Percentiles rank a stretch among this genome's conserved stretches.
These are phyloP conservation scores for Backusella australiensis DNA, from an alignment of 192 early-diverging fungal genomes.

Conservation along the genomic window DNA sequence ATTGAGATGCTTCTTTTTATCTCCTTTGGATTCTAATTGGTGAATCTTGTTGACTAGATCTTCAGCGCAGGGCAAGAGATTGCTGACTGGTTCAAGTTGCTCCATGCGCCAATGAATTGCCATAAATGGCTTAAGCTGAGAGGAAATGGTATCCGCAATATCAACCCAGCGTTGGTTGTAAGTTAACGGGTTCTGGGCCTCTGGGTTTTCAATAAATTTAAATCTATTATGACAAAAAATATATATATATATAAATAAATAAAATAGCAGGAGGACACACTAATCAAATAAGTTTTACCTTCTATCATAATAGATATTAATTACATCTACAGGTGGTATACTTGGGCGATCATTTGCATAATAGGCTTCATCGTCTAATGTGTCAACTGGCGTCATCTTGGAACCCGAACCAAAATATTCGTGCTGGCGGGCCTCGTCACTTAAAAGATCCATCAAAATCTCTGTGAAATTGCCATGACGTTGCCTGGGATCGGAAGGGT, in stretches of 20 bases:
- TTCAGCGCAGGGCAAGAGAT: constrained; percentile 35
- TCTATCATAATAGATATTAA: constrained; percentile 33
- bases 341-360: not conserved
- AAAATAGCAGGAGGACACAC: not conserved
- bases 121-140: constrained; percentile 32
- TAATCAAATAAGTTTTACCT: constrained; percentile 12
- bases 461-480: constrained; percentile 7
- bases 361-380: not conserved
- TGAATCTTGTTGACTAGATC: constrained; percentile 14
- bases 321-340: constrained; percentile 11
- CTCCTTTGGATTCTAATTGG: not conserved
- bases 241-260: not conserved
- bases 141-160: constrained; percentile 27
- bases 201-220: constrained; percentile 24
- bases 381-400: not conserved
- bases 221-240: constrained; percentile 16
- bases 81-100: constrained; percentile 10
- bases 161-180: constrained; percentile 25
- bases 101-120: constrained; percentile 48
- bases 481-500: not conserved
- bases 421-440: not conserved
- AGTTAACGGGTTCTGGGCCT: constrained; percentile 17
- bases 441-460: not conserved
- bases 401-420: not conserved
- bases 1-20: constrained; percentile 7